These are phyloP conservation scores for Cryphonectria radicalis DNA, from an alignment of 2,329 filamentous ascomycete genomes.

Conservation along the genomic window DNA sequence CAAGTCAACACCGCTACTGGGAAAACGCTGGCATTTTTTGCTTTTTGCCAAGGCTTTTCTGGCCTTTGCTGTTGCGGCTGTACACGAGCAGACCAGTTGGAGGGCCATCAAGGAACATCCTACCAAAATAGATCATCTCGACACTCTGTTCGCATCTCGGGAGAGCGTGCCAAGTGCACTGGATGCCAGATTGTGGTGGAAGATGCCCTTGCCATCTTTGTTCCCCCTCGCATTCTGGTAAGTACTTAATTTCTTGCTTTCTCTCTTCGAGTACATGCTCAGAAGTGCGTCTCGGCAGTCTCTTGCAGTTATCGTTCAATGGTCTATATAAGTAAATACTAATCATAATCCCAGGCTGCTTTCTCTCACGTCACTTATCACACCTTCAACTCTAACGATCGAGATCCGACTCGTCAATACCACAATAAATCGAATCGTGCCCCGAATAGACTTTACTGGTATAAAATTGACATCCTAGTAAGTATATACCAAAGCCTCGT, in stretches of 20 bases:
- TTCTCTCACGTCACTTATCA: background rate
- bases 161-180: background rate
- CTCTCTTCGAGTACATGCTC: background rate
- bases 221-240: background rate
- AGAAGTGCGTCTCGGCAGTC: background rate
- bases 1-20: background rate
- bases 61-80: background rate
- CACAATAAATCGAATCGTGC: background rate
- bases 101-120: background rate
- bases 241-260: background rate
- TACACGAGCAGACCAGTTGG: background rate
- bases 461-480: background rate
- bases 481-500: background rate
- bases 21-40: background rate
- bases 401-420: background rate
- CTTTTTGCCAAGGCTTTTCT: background rate
- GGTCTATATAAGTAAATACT: too few species aligned
- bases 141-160: background rate
- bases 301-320: background rate
- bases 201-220: slow-evolving; percentile 1
- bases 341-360: background rate
- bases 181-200: background rate
- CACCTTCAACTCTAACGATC: background rate
- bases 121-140: background rate
- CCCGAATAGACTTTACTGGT: background rate